These are phyloP conservation scores for Mycena amicta DNA, from an alignment of 768 basidiomycete species.

Conservation along the genomic window DNA sequence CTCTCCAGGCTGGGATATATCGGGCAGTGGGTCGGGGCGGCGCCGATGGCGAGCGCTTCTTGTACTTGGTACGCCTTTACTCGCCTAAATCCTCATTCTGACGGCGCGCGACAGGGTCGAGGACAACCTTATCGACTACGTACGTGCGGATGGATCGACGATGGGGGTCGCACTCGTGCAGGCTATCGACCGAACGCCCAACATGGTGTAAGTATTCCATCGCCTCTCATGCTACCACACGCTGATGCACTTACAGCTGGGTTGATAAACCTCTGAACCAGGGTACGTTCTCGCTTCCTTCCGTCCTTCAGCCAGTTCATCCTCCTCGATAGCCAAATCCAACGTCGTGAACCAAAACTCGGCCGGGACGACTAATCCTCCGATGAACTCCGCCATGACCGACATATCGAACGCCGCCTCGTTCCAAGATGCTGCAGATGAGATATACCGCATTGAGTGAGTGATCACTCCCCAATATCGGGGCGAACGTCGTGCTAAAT, in stretches of 20 bases:
- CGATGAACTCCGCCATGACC: neutral
- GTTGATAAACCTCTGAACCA: conserved; percentile 10
- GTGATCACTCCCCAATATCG: no score
- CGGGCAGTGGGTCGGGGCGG: neutral
- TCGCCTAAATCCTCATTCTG: neutral
- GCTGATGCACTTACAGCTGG: neutral
- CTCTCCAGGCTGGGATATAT: conserved; percentile 7
- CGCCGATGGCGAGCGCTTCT: neutral
- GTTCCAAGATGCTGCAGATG: neutral
- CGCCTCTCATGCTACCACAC: neutral
- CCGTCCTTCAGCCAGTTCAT: neutral
- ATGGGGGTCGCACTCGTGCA: conserved; percentile 1
- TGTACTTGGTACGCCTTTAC: neutral
- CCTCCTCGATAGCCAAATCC: conserved; percentile 6
- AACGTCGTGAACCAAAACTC: conserved; percentile 9
- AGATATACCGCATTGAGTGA: neutral
- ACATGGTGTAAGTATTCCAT: conserved; percentile 5
- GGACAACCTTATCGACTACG: conserved; percentile 2
- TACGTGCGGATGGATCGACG: neutral
- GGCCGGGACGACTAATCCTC: neutral
- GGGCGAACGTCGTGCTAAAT: no score
- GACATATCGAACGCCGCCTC: neutral
- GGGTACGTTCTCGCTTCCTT: neutral
- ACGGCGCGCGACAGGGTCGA: neutral
- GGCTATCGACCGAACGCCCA: conserved; percentile 1